These are phyloP conservation scores for Pleurotus pulmonarius DNA, from an alignment of 768 basidiomycete species.

Conservation along the genomic window DNA sequence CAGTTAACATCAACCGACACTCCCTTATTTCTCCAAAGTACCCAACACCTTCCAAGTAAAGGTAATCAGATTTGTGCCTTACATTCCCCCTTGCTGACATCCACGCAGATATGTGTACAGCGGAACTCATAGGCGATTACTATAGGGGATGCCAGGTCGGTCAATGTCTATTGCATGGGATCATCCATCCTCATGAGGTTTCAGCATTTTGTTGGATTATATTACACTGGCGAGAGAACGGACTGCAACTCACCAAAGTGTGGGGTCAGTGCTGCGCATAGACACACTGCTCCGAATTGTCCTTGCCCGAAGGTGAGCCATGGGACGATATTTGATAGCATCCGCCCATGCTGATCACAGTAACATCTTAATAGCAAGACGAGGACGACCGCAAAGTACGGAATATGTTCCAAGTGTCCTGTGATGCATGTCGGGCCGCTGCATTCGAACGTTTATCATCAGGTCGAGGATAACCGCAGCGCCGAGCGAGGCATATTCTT, in stretches of 20 bases:
- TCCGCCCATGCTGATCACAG: conserved; percentile 24
- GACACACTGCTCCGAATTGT: conserved; percentile 59
- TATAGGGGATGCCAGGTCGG: conserved; percentile 40
- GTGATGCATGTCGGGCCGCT: conserved; percentile 48
- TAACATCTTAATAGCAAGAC: too few species aligned
- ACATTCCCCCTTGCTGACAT: background rate
- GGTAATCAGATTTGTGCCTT: background rate
- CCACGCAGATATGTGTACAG: background rate
- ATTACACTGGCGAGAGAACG: conserved; percentile 55
- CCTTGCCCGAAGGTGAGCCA: conserved; percentile 42
- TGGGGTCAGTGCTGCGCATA: conserved; percentile 52
- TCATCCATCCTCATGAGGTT: conserved; percentile 3
- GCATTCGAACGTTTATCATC: conserved; percentile 24
- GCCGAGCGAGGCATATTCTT: too few species aligned
- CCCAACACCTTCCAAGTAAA: conserved; percentile 1
- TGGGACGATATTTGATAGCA: background rate
- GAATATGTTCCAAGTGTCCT: conserved; percentile 64
- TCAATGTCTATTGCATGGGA: conserved; percentile 1
- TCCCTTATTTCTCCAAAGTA: background rate
- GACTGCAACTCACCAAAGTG: conserved; percentile 55
- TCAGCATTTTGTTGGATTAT: conserved; percentile 62
- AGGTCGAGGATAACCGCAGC: background rate
- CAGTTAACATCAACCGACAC: too few species aligned
- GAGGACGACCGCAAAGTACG: conserved; percentile 51
- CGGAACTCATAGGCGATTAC: conserved; percentile 28